phyloP scores from a whole-genome alignment of 208 protist genomes.

The Novymonas esmeraldas region DNA sequence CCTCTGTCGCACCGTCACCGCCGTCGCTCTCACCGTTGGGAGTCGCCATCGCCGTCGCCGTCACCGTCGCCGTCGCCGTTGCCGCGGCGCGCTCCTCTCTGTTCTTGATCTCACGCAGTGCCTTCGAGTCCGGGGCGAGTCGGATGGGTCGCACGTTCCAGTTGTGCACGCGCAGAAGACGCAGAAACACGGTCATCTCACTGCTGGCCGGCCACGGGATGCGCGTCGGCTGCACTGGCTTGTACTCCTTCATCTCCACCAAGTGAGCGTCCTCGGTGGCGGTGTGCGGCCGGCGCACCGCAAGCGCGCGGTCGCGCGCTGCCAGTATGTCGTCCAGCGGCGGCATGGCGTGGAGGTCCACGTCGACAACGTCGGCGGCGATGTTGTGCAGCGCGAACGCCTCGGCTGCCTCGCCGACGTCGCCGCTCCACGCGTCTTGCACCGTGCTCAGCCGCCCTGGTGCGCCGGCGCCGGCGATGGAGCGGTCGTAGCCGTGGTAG shows the following conservation, averaged over 20 bases:
- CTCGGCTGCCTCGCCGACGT: slow-evolving; percentile 40
- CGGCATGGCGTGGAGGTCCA: slow-evolving; percentile 65
- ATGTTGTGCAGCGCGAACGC: slow-evolving; percentile 47
- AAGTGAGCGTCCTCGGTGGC: slow-evolving; percentile 63
- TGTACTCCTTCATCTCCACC: slow-evolving; percentile 58
- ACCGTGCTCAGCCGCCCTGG: slow-evolving; percentile 30
- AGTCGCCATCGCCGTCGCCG: not conserved
- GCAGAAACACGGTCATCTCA: slow-evolving; percentile 83
- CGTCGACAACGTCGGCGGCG: slow-evolving; percentile 58
- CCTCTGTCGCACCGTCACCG: not conserved
- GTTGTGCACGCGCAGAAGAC: slow-evolving; percentile 80
- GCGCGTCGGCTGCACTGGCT: slow-evolving; percentile 29
- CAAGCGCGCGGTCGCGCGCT: slow-evolving; percentile 41
- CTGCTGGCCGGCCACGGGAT: slow-evolving; percentile 29
- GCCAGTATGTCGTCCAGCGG: slow-evolving; percentile 60
- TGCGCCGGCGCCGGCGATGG: slow-evolving; percentile 9
- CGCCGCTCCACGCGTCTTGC: slow-evolving; percentile 51
- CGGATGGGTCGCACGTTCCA: slow-evolving; percentile 53
- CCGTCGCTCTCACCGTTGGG: not conserved
- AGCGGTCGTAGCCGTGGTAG: slow-evolving; percentile 72
- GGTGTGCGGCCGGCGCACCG: slow-evolving; percentile 42
- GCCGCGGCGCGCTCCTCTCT: slow-evolving; percentile 14
- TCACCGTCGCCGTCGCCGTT: not conserved
- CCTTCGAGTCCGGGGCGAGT: slow-evolving; percentile 38
- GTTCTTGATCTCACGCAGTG: slow-evolving; percentile 41